Evolutionary conservation across 352 stramenopile species (phyloP), one percentile per base, ranked within the genome.

Genomic region (Pythium biforme): DNA sequence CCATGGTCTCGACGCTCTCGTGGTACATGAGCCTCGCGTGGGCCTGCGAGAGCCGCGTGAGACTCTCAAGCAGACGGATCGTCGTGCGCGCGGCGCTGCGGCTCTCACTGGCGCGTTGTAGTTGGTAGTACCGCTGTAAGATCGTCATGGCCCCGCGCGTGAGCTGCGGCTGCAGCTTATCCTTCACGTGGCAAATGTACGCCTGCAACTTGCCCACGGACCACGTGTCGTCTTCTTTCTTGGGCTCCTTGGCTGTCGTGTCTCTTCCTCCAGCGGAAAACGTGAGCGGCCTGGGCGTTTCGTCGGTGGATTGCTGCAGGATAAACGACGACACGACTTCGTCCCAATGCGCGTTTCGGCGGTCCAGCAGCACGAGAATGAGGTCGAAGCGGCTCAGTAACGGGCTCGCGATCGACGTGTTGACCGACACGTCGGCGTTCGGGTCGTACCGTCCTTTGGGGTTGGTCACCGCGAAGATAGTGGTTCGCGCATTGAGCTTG

Each of bases 301-400:
- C 62, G 45, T 65, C 56, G 19, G 78, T 76, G 1, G 94, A 89
- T 66, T 96, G 76, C 54, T 98, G 89, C 27, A 99, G 74, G 25
- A 99, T 92, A 64, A 98, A 98, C 10, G 91, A 91, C 1, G 94
- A 98, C 41, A 99, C 94, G 9, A 95, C 91, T 20, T 91, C 78
- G 69, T 99, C 96, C 80, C 96, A 97, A 33, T 88, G 72, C n/a
- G 66, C 59, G 45, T 89, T 86, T 55, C 83, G 81, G 8, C 75
- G 85, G 69, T 99, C 96, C 39, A 98, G 74, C 47, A 99, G 75
- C 34, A 98, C 86, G 51, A 99, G 89, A 58, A 99, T 96, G 7
- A 99, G 70, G 70, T 99, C 96, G 70, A 99, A 99, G n/a, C 96
- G 81, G 75, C 84, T 98, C n/a, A 99, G 68, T 20, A 99, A 79